Evolutionary conservation across 208 protist genomes (phyloP), one percentile per base, ranked within the genome.

Genomic region (Zelonia costaricensis): DNA sequence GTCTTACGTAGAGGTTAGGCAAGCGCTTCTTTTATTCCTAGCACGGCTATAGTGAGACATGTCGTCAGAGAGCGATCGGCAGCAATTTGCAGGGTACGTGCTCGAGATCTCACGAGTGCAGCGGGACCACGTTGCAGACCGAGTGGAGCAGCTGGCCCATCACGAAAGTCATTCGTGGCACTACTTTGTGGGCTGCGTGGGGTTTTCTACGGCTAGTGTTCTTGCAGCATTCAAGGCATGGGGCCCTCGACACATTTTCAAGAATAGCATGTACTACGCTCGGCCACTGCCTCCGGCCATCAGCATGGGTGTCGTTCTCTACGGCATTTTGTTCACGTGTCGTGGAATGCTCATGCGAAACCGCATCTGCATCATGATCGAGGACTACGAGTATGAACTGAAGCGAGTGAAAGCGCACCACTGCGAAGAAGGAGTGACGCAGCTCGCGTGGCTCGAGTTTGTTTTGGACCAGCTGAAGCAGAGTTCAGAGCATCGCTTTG

Each of bases 341-440:
- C 79, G 91, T 18, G 83, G 83, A 16, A 93, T 94, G 87, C 68
- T 94, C 9, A 96, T 96, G 80, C 68, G 85, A 23, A 92, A 90
- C 55, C 74, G 83, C 5, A 92, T 94, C 65, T 92, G 84, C 43
- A 91, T 79, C 40, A 86, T 90, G 75, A 96, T 96, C 59, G 91
- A 96, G 42, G 91, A 96, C 64, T 96, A 93, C 49, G 91, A 96
- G 42, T 96, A 96, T 54, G 91, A 96, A 57, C 56, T 96, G 31
- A 96, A 96, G 40, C 75, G 86, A 28, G 86, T 94, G n/a, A 93
- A 88, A 54, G 91, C 79, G 0, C 91, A 96, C 53, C 91, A 96
- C 51, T 93, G 86, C 57, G 76, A 93, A 51, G 83, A 92, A 46
- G 91, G 91, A 16, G 81, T 94, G 44, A 78, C 75, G 5, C 91